Percentiles rank a stretch among this genome's conserved stretches.
Conservation (phyloP, 2,329 filamentous ascomycete species). For the Sclerotiophoma versabilis region DNA sequence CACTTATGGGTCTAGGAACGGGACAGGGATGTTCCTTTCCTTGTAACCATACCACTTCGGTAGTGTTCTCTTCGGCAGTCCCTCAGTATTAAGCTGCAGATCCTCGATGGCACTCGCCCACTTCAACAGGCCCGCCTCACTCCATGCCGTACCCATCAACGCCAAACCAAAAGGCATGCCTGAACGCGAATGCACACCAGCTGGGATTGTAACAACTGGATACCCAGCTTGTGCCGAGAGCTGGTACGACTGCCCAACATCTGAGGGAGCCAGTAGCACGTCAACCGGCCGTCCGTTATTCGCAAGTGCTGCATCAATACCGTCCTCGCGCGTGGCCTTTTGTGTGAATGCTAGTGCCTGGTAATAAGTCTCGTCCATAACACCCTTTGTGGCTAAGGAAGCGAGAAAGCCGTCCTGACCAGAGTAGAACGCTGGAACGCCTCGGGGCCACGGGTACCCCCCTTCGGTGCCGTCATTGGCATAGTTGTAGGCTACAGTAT, state of each 20-base stretch:
- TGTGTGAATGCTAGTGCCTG: constrained; percentile 70
- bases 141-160: constrained; percentile 66
- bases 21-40: constrained; percentile 49
- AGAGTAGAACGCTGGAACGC: constrained; percentile 61
- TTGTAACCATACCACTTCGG: constrained; percentile 51
- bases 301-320: constrained; percentile 72
- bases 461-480: constrained; percentile 72
- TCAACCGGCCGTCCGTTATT: constrained; percentile 58
- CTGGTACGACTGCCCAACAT: constrained; percentile 72
- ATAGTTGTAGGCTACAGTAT: constrained; percentile 49
- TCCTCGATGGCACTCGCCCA: constrained; percentile 63
- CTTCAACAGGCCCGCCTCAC: constrained; percentile 64
- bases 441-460: constrained; percentile 60
- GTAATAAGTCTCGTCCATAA: constrained; percentile 70
- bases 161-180: constrained; percentile 57
- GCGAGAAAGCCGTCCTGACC: constrained; percentile 76
- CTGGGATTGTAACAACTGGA: constrained; percentile 73
- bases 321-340: constrained; percentile 65
- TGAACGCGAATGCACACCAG: constrained; percentile 58
- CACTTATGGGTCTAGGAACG: neutral
- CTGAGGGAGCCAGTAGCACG: constrained; percentile 71
- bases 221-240: constrained; percentile 79
- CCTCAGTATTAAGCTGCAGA: constrained; percentile 33
- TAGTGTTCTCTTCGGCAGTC: constrained; percentile 31
- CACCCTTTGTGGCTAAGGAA: constrained; percentile 66